Evolutionary conservation across 164 flowering plant species (phyloP).

Genomic region (Saururus chinensis): DNA sequence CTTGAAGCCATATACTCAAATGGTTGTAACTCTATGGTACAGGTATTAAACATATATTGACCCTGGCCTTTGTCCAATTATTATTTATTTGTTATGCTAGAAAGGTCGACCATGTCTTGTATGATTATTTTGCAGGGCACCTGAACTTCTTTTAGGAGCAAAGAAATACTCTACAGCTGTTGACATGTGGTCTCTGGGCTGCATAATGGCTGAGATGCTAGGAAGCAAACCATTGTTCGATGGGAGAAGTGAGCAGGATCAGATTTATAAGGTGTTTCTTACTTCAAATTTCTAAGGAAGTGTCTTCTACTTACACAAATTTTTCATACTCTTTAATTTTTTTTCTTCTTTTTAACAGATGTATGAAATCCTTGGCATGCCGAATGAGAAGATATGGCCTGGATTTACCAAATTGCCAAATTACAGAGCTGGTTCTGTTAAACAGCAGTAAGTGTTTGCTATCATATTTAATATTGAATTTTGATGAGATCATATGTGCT

Average conservation of each 20-base stretch:
- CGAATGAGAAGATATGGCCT: slow-evolving; percentile 87
- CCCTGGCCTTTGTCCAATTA: no score
- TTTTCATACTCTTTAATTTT: no score
- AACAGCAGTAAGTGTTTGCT: slow-evolving; percentile 58
- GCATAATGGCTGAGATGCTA: slow-evolving; percentile 76
- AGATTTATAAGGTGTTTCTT: slow-evolving; percentile 67
- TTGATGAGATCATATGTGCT: no score
- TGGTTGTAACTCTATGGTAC: slow-evolving; percentile 84
- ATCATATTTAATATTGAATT: no score
- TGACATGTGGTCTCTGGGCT: slow-evolving; percentile 90
- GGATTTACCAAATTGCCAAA: slow-evolving; percentile 69
- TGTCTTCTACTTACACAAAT: no score
- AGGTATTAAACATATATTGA: slow-evolving; percentile 22
- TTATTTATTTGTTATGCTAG: no score
- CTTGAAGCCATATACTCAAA: slow-evolving; percentile 51
- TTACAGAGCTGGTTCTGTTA: slow-evolving; percentile 68
- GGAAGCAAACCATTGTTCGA: slow-evolving; percentile 45
- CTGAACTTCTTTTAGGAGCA: slow-evolving; percentile 60
- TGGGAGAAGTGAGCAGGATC: slow-evolving; percentile 57
- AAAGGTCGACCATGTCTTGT: no score
- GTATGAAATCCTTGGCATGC: slow-evolving; percentile 71
- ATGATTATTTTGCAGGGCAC: slow-evolving; percentile 42
- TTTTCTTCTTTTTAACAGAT: slow-evolving; percentile 34
- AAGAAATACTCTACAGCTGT: slow-evolving; percentile 67
- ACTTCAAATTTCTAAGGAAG: no score